A percentile compares a stretch with the other conserved stretches of the same genome.
These are phyloP conservation scores for Fraxinus anomala DNA, from an alignment of 257 asterid species.

Conservation along the genomic window DNA sequence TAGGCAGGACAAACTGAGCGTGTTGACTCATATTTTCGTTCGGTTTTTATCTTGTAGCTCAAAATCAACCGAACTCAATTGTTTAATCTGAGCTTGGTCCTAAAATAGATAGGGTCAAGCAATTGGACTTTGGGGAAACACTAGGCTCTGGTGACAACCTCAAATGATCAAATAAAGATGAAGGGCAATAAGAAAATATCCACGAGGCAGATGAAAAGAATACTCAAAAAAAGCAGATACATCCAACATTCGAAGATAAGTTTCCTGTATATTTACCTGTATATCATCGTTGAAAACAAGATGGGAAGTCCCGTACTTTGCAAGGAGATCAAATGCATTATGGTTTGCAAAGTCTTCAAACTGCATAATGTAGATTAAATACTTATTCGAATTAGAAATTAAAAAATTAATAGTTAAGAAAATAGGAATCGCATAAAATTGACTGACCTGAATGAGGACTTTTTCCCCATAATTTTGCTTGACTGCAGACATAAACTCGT, in stretches of 20 bases:
- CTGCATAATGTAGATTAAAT: constrained; percentile 28
- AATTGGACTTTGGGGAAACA: neutral
- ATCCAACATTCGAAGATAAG: neutral
- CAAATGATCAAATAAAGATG: neutral
- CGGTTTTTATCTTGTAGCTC: neutral
- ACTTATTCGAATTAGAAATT: neutral
- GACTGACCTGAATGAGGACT: constrained; percentile 46
- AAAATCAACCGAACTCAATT: neutral
- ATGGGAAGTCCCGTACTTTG: constrained; percentile 45
- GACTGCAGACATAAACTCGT: constrained; percentile 46
- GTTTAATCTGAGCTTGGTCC: neutral
- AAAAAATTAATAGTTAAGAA: neutral
- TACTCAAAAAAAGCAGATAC: neutral
- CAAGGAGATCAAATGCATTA: constrained; percentile 21
- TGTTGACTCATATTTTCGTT: neutral
- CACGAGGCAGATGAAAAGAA: neutral
- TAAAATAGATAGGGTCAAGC: neutral
- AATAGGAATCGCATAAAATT: neutral
- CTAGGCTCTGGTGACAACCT: neutral
- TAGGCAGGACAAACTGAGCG: neutral
- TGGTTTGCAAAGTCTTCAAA: constrained; percentile 56
- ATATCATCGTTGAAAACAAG: constrained; percentile 54
- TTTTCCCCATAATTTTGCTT: constrained; percentile 31
- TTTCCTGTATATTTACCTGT: constrained; percentile 33
- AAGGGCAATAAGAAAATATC: neutral